Base-by-base conservation (phyloP, 192 early-diverging fungal genomes). In the Cladochytrium replicatum region DNA sequence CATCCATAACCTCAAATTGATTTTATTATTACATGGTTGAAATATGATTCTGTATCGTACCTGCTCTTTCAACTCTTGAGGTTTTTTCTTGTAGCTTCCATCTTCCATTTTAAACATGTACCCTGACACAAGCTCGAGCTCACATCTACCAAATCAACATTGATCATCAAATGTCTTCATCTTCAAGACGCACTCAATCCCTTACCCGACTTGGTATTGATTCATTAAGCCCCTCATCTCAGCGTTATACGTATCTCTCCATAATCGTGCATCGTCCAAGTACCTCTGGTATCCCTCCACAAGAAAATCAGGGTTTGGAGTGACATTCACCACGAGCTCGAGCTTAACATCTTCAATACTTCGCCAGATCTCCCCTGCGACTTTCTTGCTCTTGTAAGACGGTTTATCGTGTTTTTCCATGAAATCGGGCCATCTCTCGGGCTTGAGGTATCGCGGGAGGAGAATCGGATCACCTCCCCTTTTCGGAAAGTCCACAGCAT, bases 401-500 rank as follows among this genome's bases (percentile, higher is more conserved):
- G 41, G 41, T 13, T 77, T 75, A 5, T 60, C 52, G 3, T 57
- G 30, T 43, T 82, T 84, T 46, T 82, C 69, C 86, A 88, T 88
- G 47, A 85, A 88, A 45, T 84, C 81, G 4, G 86, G 86, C 23
- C 68, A 82, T 8, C 17, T 19, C 24, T 48, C 52, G 2, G 71
- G 69, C 21, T 54, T 32, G 1, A 80, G 54, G 6, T 71, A 70
- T 0, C 31, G 23, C 13, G 43, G 53, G 26, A 84, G 52, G 6
- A 29, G 30, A 2, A 76, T 81, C 17, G 84, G 75, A 11, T 60
- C 65, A 0, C 75, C 78, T n/a, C 29, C 67, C 9, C 80, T 74
- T 50, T 88, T 88, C 5, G 77, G 71, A 28, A 81, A 88, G 57
- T 88, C 86, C 2, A 88, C 84, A 0, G 86, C 86, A 6, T 63